Evolutionary conservation across 352 stramenopile species (phyloP).

Genomic region (Phytopythium delawarense): DNA sequence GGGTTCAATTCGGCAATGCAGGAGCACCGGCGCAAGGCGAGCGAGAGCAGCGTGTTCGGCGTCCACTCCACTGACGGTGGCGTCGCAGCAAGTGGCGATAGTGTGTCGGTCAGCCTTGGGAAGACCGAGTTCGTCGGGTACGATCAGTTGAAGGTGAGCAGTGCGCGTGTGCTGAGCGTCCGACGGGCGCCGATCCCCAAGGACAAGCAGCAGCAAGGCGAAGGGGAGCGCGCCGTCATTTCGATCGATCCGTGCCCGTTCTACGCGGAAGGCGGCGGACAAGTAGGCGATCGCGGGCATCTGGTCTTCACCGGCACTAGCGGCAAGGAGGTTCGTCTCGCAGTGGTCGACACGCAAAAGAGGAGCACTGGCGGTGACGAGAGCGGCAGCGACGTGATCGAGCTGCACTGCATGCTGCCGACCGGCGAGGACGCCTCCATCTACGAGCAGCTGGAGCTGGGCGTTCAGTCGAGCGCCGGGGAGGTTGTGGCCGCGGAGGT

Average conservation of each 20-base stretch:
- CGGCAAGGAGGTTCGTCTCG: slow-evolving; percentile 7
- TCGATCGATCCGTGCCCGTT: slow-evolving; percentile 65
- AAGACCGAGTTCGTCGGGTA: slow-evolving; percentile 59
- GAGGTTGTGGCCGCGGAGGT: slow-evolving; percentile 35
- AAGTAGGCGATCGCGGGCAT: slow-evolving; percentile 62
- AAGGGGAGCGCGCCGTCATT: slow-evolving; percentile 13
- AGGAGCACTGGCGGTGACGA: slow-evolving; percentile 20
- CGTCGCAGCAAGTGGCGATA: background rate
- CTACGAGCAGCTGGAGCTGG: slow-evolving; percentile 22
- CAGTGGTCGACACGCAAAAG: slow-evolving; percentile 46
- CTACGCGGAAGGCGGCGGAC: slow-evolving; percentile 71
- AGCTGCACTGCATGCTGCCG: slow-evolving; percentile 39
- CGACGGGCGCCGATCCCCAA: slow-evolving; percentile 18
- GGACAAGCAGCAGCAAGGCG: slow-evolving; percentile 2
- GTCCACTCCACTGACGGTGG: slow-evolving; percentile 9
- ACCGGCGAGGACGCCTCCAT: slow-evolving; percentile 6
- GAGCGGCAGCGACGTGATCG: slow-evolving; percentile 42
- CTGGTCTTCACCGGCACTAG: slow-evolving; percentile 21
- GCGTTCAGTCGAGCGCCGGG: slow-evolving; percentile 10
- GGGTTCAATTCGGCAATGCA: slow-evolving; percentile 51
- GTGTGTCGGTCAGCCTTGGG: background rate
- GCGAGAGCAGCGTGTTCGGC: slow-evolving; percentile 35
- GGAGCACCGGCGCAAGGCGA: slow-evolving; percentile 45
- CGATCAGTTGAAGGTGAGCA: slow-evolving; percentile 31
- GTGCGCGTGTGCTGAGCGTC: slow-evolving; percentile 30